Evolutionary conservation across 768 basidiomycete genomes (phyloP).

Genomic region (Boletus rubescentipes): DNA sequence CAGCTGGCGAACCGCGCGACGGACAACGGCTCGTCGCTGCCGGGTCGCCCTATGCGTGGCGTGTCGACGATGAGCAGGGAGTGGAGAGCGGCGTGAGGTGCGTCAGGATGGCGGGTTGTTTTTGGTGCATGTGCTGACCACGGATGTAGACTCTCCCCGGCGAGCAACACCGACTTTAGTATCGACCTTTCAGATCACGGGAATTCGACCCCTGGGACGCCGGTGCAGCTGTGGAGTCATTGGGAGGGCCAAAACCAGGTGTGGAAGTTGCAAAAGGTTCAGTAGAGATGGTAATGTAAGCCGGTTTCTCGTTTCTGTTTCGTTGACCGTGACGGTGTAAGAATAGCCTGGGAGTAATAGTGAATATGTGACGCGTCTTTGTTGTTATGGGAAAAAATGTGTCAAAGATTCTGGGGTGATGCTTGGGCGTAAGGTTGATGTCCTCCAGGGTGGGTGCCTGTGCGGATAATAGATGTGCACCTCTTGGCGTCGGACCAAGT

Average conservation of each 20-base stretch:
- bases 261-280: slow-evolving; percentile 35
- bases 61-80: slow-evolving; percentile 48
- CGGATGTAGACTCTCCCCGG: slow-evolving; percentile 46
- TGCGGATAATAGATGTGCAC: too few species aligned
- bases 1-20: slow-evolving; percentile 32
- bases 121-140: not conserved
- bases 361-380: too few species aligned
- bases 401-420: too few species aligned
- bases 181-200: slow-evolving; percentile 51
- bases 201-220: slow-evolving; percentile 42
- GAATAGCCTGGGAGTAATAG: too few species aligned
- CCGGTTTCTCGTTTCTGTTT: not conserved
- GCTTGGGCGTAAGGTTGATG: too few species aligned
- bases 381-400: too few species aligned
- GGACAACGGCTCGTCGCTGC: slow-evolving; percentile 42
- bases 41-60: slow-evolving; percentile 43
- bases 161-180: slow-evolving; percentile 38
- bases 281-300: not conserved
- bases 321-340: not conserved
- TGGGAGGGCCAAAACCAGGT: slow-evolving; percentile 54
- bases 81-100: slow-evolving; percentile 41
- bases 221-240: slow-evolving; percentile 46
- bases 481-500: too few species aligned
- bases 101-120: slow-evolving; percentile 6
- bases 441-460: too few species aligned